A percentile compares a stretch with the other conserved stretches of the same genome.
Conservation (phyloP, 345 rosid species). For the Hibiscus tridactylites region DNA sequence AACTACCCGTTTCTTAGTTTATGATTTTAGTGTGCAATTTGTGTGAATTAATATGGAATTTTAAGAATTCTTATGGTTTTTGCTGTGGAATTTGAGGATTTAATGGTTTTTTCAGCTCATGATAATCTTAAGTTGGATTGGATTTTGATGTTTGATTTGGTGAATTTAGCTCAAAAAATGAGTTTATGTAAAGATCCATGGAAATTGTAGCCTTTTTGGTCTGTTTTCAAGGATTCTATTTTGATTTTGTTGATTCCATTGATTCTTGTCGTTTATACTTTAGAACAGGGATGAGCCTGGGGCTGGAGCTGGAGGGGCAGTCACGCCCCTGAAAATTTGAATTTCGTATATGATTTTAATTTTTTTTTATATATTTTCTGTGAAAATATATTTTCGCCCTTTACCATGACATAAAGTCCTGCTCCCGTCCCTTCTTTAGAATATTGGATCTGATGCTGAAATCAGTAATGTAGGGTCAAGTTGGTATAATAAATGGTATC, state of each 20-base stretch:
- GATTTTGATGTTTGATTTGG: background rate
- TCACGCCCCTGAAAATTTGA: no score
- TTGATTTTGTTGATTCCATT: background rate
- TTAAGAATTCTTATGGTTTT: background rate
- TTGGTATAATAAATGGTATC: background rate
- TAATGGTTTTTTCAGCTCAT: background rate
- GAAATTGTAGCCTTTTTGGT: background rate
- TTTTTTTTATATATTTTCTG: no score
- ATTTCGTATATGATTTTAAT: no score
- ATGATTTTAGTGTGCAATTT: background rate
- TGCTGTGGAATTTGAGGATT: background rate
- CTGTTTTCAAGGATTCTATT: background rate
- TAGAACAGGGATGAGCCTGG: no score
- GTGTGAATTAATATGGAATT: background rate
- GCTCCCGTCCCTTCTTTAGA: background rate
- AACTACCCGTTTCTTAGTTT: background rate
- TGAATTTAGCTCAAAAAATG: background rate
- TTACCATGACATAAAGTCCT: no score
- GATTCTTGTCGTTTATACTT: background rate
- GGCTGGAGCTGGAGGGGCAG: no score
- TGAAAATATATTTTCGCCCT: no score
- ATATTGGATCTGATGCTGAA: conserved; percentile 14
- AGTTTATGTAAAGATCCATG: background rate
- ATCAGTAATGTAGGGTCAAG: background rate
- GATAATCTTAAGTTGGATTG: background rate